Evolutionary conservation across 2,329 filamentous ascomycete species (phyloP), one percentile per base, ranked within the genome.

Genomic region (Sarocladium oryzae): DNA sequence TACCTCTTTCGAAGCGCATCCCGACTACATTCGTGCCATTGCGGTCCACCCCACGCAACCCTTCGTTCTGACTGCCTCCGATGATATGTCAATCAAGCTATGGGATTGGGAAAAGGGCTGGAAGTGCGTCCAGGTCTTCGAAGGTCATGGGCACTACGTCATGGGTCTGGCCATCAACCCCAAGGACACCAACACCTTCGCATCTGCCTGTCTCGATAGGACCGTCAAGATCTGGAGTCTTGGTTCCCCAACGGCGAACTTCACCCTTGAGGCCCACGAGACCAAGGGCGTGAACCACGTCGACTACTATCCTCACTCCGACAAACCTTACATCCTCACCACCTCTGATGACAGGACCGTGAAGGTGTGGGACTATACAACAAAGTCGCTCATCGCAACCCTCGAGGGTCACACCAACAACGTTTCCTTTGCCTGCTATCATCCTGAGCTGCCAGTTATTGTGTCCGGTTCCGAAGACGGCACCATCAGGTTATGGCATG

Each of bases 21-120:
- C 93, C 55, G 93, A 99, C 71, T 99, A 99, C 66, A 97, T 99
- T 66, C 88, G 93, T 62, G 91, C 93, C 49, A 96, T 99, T 60
- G 89, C 86, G 56, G 89, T 99, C 33, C 93, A 99, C 68, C 93
- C 93, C 6, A 90, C 90, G 40, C 90, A 96, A 66, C 91, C 93
- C 1, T 97, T 96, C 63, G 89, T 97, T 50, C 78, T 99, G 54
- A 99, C 93, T 51, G 93, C 93, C 57, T 93, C 88, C 57, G 91
- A 96, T 86, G 91, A 96, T 67, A 95, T 96, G 90, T 96, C 90
- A 52, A 96, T 96, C 66, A 96, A 93, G 78, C 78, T 96, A 49
- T 99, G 93, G 91, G 91, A 99, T 68, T 99, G 93, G 93, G 93
- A 99, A 62, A 95, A 93, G 70, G 84, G 84, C 60, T 99, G 93